These are phyloP conservation scores for Perilla frutescens DNA, from an alignment of 257 asterid species.

Conservation along the genomic window DNA sequence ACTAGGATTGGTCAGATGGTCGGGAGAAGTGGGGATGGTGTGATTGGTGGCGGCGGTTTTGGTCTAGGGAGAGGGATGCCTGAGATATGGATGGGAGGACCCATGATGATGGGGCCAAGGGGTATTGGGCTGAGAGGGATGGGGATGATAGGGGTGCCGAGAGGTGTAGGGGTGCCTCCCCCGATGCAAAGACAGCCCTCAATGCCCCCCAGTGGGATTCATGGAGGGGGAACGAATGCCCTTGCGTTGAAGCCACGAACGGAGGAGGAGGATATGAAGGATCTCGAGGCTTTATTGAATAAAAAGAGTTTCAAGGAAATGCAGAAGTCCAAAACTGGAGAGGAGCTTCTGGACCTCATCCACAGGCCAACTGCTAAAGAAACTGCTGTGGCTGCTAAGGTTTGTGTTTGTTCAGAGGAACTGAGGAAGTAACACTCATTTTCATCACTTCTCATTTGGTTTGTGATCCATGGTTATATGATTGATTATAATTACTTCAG, in stretches of 20 bases:
- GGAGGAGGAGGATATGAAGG: constrained; percentile 96
- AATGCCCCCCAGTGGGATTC: constrained; percentile 48
- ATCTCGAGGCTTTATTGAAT: constrained; percentile 85
- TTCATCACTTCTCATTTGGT: neutral
- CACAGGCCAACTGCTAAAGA: constrained; percentile 95
- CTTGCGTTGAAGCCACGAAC: constrained; percentile 75
- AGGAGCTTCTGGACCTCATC: constrained; percentile 94
- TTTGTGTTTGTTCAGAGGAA: constrained; percentile 35
- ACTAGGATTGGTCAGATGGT: constrained; percentile 42
- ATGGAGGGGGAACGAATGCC: constrained; percentile 52
- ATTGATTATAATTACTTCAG: neutral
- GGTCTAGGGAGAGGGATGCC: constrained; percentile 57
- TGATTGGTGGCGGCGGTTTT: constrained; percentile 49
- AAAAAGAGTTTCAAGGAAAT: constrained; percentile 84
- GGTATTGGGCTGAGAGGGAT: constrained; percentile 74
- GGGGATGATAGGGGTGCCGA: constrained; percentile 88
- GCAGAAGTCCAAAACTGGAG: constrained; percentile 96
- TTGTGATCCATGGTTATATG: neutral
- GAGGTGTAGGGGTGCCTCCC: constrained; percentile 93
- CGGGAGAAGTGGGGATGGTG: constrained; percentile 45
- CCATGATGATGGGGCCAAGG: constrained; percentile 67
- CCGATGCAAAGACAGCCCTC: constrained; percentile 79
- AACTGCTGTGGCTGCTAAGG: constrained; percentile 92
- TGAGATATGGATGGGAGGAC: constrained; percentile 74
- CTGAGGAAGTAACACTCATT: neutral